Evolutionary conservation across 2,329 filamentous ascomycete species (phyloP), one percentile per base, ranked within the genome.

Genomic region (Colletotrichum echinochloae): DNA sequence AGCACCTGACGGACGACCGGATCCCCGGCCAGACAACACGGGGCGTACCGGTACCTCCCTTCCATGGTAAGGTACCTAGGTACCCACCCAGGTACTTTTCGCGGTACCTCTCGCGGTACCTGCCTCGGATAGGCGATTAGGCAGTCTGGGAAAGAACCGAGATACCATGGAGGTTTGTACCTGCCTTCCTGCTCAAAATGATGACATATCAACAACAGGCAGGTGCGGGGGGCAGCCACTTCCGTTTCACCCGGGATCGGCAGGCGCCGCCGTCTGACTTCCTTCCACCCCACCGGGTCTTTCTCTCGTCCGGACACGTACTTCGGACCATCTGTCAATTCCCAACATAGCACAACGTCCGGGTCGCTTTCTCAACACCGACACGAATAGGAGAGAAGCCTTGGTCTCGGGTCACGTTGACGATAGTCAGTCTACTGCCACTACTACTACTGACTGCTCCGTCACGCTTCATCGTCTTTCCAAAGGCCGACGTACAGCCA

Each of bases 211-310:
- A 48, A 8, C 14, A 26, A 39, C n/a, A n/a, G n/a, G 26, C 28
- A 54, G 37, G 60, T 64, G 60, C 60, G n/a, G n/a, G 37, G 60
- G 60, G 60, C 33, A 26, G 39, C 49, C 49, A 26, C 14, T 11
- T 44, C 49, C 37, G 12, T n/a, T 12, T n/a, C n/a, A n/a, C n/a
- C n/a, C 18, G 33, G 37, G 30, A 44, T 26, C 60, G 51, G 37
- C 46, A 28, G 60, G 20, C n/a, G n/a, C n/a, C 28, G n/a, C 28
- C 49, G 18, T 1, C 44, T 16, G 33, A 56, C 49, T 46, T 35
- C 57, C 67, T 63, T 52, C 67, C 37, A 70, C 67, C 44, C n/a
- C n/a, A n/a, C n/a, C n/a, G n/a, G n/a, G 67, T 70, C 64, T 67
- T 52, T 46, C 44, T 46, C 44, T n/a, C 20, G 4, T 59, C 41